phyloP scores from a whole-genome alignment of 352 stramenopile species.

The Plasmopara halstedii region DNA sequence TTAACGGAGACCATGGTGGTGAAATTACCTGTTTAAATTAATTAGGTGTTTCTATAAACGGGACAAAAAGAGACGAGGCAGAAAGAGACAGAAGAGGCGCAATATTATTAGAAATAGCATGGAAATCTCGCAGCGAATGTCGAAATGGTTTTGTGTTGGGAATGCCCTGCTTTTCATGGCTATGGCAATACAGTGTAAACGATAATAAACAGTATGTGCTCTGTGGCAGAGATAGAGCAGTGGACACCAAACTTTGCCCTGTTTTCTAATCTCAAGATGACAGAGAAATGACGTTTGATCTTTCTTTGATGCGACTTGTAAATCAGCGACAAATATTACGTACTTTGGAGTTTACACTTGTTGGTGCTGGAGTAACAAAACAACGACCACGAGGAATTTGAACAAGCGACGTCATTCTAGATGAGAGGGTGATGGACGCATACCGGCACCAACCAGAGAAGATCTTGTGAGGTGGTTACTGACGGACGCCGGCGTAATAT shows the following conservation, averaged over 20 bases:
- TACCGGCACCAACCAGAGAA: conserved; percentile 29
- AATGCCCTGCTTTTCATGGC: conserved; percentile 9
- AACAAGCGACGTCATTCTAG: conserved; percentile 11
- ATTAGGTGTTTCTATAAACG: neutral
- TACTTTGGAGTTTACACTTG: conserved; percentile 31
- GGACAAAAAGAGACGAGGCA: no score
- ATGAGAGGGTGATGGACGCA: conserved; percentile 5
- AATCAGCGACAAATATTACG: conserved; percentile 44
- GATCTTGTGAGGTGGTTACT: conserved; percentile 55
- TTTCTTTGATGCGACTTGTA: conserved; percentile 18
- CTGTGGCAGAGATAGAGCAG: conserved; percentile 30
- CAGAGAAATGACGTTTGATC: neutral
- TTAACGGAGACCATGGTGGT: neutral
- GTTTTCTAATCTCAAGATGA: conserved; percentile 21
- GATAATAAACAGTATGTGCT: conserved; percentile 15
- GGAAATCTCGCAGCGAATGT: neutral
- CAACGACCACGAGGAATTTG: conserved; percentile 2
- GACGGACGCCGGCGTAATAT: conserved; percentile 41
- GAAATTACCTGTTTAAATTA: neutral
- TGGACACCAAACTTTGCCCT: conserved; percentile 34
- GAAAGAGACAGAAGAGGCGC: neutral
- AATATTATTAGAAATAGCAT: neutral
- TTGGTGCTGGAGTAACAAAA: neutral
- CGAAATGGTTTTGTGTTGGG: conserved; percentile 16
- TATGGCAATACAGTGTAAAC: conserved; percentile 16